A percentile compares a stretch with the other conserved stretches of the same genome.
These are phyloP conservation scores for Epichloe coenophiala DNA, from an alignment of 2,329 filamentous ascomycete genomes.

Conservation along the genomic window DNA sequence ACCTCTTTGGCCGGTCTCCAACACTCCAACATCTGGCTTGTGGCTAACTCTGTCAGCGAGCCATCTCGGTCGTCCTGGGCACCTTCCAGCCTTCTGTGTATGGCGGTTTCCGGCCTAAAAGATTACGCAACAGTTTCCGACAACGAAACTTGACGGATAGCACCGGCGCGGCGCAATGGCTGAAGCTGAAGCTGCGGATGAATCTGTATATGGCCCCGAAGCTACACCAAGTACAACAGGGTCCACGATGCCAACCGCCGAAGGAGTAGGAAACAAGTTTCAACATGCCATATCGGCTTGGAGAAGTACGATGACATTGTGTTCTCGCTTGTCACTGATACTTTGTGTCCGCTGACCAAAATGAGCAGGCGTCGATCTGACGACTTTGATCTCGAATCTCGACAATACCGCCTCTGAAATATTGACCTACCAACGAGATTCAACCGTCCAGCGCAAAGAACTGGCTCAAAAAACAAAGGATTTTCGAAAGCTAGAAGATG, in stretches of 20 bases:
- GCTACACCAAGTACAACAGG: conserved; percentile 12
- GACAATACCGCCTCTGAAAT: conserved; percentile 94
- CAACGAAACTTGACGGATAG: neutral
- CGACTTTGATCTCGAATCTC: conserved; percentile 67
- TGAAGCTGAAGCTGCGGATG: conserved; percentile 19
- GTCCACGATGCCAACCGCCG: conserved; percentile 20
- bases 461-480: conserved; percentile 98
- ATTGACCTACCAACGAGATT: conserved; percentile 82
- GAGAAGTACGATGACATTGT: conserved; percentile 52
- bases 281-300: conserved; percentile 91
- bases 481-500: conserved; percentile 86
- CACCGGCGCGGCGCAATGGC: conserved; percentile 14
- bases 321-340: neutral
- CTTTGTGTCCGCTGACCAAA: neutral
- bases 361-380: conserved; percentile 66
- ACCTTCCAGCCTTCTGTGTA: neutral
- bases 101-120: neutral
- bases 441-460: conserved; percentile 92
- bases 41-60: neutral
- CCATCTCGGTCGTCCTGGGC: neutral
- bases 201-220: conserved; percentile 15
- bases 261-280: conserved; percentile 71
- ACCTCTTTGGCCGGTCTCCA: neutral
- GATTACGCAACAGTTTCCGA: neutral
- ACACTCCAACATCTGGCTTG: neutral